Conservation (phyloP, 805 yeast species). For the Hyphopichia homilentoma region DNA sequence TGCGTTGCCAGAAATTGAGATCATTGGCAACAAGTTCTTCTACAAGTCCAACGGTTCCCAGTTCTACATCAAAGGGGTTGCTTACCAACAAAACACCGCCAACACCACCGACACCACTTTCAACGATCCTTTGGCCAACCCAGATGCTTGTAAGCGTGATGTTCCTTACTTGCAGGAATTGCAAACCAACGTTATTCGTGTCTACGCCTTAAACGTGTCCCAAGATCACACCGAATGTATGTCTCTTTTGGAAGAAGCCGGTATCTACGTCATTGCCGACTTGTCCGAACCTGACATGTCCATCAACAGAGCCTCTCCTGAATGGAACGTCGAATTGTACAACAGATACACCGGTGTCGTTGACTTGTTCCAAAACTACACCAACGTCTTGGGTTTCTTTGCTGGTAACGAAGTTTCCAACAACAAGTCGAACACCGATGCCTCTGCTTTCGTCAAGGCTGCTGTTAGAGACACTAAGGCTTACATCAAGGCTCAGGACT, state of each 20-base stretch:
- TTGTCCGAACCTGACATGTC: conserved; percentile 33
- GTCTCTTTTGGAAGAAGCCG: conserved; percentile 47
- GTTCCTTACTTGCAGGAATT: conserved; percentile 67
- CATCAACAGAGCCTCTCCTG: conserved; percentile 27
- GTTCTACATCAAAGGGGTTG: conserved; percentile 84
- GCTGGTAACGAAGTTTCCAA: conserved; percentile 42
- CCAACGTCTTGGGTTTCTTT: conserved; percentile 35
- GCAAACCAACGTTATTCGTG: conserved; percentile 75
- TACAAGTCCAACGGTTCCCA: conserved; percentile 69
- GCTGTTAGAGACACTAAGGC: conserved; percentile 30
- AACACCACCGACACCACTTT: conserved; percentile 23
- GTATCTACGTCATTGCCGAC: conserved; percentile 35
- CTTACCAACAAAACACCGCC: conserved; percentile 62
- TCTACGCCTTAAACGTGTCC: conserved; percentile 77
- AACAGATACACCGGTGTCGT: conserved; percentile 31
- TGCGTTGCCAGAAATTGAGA: conserved; percentile 39
- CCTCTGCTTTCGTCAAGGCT: conserved; percentile 35
- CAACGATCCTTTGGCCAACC: conserved; percentile 78
- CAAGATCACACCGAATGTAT: conserved; percentile 75
- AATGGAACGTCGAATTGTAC: conserved; percentile 32
- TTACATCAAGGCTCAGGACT: conserved; percentile 22
- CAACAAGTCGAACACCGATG: conserved; percentile 19
- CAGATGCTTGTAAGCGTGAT: conserved; percentile 70
- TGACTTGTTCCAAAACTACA: conserved; percentile 27
- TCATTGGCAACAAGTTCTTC: conserved; percentile 74